Evolutionary conservation across 345 rosid genomes (phyloP).

Genomic region (Mallotus nudiflorus): DNA sequence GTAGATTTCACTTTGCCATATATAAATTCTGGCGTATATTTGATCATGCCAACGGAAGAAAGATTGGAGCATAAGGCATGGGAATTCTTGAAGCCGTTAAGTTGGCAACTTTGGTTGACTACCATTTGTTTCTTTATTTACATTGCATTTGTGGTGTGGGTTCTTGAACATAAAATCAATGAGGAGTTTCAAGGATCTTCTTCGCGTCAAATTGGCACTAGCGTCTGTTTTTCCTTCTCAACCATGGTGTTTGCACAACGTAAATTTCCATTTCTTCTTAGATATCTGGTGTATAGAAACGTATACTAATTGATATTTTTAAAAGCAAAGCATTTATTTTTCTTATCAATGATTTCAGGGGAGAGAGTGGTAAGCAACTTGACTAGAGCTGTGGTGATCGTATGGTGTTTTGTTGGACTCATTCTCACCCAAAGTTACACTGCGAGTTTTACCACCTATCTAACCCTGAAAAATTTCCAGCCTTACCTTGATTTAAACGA

Average conservation of each 20-base stretch:
- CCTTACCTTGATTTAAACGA: constrained; percentile 40
- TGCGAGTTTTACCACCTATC: constrained; percentile 51
- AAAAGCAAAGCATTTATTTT: no score
- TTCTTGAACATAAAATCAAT: no score
- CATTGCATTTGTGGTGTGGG: not conserved
- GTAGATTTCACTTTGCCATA: not conserved
- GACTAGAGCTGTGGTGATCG: not conserved
- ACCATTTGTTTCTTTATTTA: not conserved
- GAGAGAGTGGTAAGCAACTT: no score
- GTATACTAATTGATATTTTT: no score
- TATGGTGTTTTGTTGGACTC: constrained; percentile 66
- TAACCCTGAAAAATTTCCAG: constrained; percentile 47
- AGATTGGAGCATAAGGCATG: not conserved
- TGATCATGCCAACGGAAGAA: not conserved
- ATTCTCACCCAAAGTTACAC: no score
- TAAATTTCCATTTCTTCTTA: no score
- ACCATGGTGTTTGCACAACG: not conserved
- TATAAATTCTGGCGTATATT: not conserved
- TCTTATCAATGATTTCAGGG: not conserved
- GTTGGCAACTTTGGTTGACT: not conserved
- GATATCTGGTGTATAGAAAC: not conserved
- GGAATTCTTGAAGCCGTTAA: not conserved
- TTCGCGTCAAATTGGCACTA: not conserved
- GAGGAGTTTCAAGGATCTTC: no score
- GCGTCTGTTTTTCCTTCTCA: not conserved